A percentile compares a stretch with the other conserved stretches of the same genome.
Evolutionary conservation across 306 rosid genomes (phyloP).

Genomic region (Vigna hirtella): DNA sequence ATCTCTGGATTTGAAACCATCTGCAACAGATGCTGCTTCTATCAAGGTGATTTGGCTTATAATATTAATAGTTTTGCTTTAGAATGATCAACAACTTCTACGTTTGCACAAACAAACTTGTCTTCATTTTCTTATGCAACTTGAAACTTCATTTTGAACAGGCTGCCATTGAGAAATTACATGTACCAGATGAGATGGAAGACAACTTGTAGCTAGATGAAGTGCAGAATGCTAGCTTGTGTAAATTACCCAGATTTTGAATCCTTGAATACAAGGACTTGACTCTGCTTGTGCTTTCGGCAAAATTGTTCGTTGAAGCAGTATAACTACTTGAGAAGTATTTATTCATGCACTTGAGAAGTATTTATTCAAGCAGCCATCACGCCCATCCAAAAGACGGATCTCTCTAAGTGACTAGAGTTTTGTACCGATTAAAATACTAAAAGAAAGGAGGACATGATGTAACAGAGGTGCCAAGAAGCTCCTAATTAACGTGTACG

Average conservation of each 20-base stretch:
- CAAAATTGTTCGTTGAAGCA: constrained; percentile 40
- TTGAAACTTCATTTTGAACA: constrained; percentile 43
- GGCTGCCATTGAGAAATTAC: constrained; percentile 99
- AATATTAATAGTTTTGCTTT: constrained; percentile 3
- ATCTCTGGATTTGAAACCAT: constrained; percentile 98
- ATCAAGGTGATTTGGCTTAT: constrained; percentile 69
- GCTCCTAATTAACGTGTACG: constrained; percentile 40
- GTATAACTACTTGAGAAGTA: constrained; percentile 40
- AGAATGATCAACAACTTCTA: constrained; percentile 1
- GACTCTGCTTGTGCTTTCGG: constrained; percentile 76
- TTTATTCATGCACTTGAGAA: constrained; percentile 40
- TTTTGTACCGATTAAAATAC: constrained; percentile 55
- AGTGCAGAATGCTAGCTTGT: constrained; percentile 42
- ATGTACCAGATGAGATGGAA: constrained; percentile 90
- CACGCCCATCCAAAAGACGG: constrained; percentile 34
- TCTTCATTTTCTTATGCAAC: constrained; percentile 15
- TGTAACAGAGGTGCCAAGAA: constrained; percentile 45
- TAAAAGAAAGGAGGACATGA: constrained; percentile 41
- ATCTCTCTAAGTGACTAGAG: constrained; percentile 42
- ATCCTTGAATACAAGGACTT: constrained; percentile 46
- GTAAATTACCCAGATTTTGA: constrained; percentile 45
- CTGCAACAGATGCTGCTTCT: constrained; percentile 90
- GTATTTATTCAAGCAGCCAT: constrained; percentile 35
- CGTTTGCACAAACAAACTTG: neutral
- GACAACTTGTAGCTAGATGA: constrained; percentile 68